Evolutionary conservation across 345 rosid genomes (phyloP), one percentile per base, ranked within the genome.

Genomic region (Eucalyptus cloeziana): DNA sequence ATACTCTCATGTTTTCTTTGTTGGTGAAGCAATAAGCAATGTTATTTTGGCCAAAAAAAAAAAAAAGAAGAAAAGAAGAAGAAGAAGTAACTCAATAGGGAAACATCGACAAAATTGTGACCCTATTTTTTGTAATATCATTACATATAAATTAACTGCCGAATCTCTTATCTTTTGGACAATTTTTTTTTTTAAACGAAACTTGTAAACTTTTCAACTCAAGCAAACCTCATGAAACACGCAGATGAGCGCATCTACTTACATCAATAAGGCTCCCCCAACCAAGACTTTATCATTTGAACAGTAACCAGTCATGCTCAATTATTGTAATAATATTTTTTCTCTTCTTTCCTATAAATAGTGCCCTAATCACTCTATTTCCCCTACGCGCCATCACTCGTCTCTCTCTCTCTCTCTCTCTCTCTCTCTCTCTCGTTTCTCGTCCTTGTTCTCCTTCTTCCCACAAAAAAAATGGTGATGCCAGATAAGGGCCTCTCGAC

Each of bases 401-500:
- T 15, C 54, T 12, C 87, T 16, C 87, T 22, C 25, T 14, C 21
- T 52, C 21, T 52, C 60, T 54, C 60, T 52, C 17, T 12, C 87
- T 16, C 87, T 22, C 25, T 7, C 27, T 15, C 87, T 51, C 87
- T 86, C 47, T 86, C 1, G 13, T 22, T 40, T 50, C 33, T 50
- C 51, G 45, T 51, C 64, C 60, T 56, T 16, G 9, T n/a, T 40
- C 67, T 52, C 76, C 79, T 87, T 87, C 88, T 24, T 14, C 19
- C 56, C 27, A 69, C 33, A 1, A 31, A 85, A 71, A 69, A 85
- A 13, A 93, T 93, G 94, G 93, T 88, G 93, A 80, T 62, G 88
- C 90, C 4, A 50, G 94, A 93, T 30, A 94, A 89, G 21, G 58
- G 93, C 49, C 92, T 95, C 8, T 89, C 94, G 69, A 89, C 86